A percentile compares a stretch with the other conserved stretches of the same genome.
Conservation (phyloP, 257 asterid genomes). For the Asclepias syriaca region DNA sequence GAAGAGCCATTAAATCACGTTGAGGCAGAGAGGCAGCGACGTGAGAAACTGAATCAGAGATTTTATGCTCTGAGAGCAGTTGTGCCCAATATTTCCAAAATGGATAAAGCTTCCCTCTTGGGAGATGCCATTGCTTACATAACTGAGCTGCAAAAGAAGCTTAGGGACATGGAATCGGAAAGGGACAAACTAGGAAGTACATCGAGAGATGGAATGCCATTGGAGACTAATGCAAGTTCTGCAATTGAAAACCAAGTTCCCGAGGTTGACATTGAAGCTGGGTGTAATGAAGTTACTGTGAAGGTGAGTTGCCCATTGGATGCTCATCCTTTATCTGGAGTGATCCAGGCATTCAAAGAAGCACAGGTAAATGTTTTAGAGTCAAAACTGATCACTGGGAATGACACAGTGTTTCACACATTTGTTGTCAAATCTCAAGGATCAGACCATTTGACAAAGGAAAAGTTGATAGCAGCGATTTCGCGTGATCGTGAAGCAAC, state of each 20-base stretch:
- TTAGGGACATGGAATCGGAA: constrained; percentile 65
- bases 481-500: constrained; percentile 33
- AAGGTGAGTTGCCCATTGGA: constrained; percentile 58
- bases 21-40: constrained; percentile 81
- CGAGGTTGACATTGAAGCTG: constrained; percentile 36
- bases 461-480: constrained; percentile 58
- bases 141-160: constrained; percentile 76
- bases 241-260: constrained; percentile 26
- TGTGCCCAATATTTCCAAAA: constrained; percentile 85
- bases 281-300: constrained; percentile 42
- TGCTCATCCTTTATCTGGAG: constrained; percentile 60
- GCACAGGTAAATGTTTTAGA: constrained; percentile 54
- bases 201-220: constrained; percentile 33
- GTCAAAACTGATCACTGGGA: constrained; percentile 49
- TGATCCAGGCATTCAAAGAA: constrained; percentile 56
- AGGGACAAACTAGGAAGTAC: constrained; percentile 36
- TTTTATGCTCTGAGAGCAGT: constrained; percentile 82
- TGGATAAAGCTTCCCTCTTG: constrained; percentile 90
- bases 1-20: constrained; percentile 89
- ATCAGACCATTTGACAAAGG: constrained; percentile 56
- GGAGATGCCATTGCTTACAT: constrained; percentile 95
- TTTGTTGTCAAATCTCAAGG: constrained; percentile 72
- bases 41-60: constrained; percentile 84
- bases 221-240: constrained; percentile 32
- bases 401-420: constrained; percentile 60